A percentile compares a stretch with the other conserved stretches of the same genome.
Conservation (phyloP, 495 filamentous ascomycete genomes). For the Hypoxylon subgilvum region DNA sequence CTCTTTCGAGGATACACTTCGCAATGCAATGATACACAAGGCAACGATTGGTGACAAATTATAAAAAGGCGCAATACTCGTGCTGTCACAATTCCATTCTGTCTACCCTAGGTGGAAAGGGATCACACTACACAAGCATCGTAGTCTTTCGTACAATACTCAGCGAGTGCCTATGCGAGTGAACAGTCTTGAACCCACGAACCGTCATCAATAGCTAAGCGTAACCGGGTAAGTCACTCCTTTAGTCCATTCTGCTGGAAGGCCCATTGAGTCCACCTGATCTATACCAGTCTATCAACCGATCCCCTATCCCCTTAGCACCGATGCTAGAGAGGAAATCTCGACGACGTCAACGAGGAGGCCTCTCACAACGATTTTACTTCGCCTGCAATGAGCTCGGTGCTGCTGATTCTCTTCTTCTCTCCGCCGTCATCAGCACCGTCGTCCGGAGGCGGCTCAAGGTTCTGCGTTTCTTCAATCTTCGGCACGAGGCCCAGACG, state of each 20-base stretch:
- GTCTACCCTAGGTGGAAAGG: too few relatives aligned
- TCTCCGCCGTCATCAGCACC: slow-evolving; percentile 7
- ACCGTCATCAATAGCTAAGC: neutral
- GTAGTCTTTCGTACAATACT: neutral
- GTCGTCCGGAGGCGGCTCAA: slow-evolving; percentile 40
- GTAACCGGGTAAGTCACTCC: neutral
- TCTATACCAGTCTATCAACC: too few relatives aligned
- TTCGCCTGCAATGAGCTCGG: slow-evolving; percentile 12
- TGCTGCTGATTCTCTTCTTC: slow-evolving; percentile 24
- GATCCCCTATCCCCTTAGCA: too few relatives aligned
- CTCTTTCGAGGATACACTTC: too few relatives aligned
- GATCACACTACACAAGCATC: too few relatives aligned
- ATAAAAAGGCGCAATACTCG: too few relatives aligned
- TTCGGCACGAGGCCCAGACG: slow-evolving; percentile 74
- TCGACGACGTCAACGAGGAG: too few relatives aligned
- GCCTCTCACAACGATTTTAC: neutral
- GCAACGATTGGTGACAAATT: too few relatives aligned
- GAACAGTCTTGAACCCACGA: neutral
- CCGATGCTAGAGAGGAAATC: too few relatives aligned
- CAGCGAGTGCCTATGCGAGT: neutral
- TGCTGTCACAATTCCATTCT: slow-evolving; percentile 28
- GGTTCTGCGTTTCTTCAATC: slow-evolving; percentile 62
- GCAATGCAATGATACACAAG: too few relatives aligned
- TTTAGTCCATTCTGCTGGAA: neutral
- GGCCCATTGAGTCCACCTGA: neutral